Evolutionary conservation across 495 filamentous ascomycete species (phyloP), one percentile per base, ranked within the genome.

Genomic region (Tuber borchii): DNA sequence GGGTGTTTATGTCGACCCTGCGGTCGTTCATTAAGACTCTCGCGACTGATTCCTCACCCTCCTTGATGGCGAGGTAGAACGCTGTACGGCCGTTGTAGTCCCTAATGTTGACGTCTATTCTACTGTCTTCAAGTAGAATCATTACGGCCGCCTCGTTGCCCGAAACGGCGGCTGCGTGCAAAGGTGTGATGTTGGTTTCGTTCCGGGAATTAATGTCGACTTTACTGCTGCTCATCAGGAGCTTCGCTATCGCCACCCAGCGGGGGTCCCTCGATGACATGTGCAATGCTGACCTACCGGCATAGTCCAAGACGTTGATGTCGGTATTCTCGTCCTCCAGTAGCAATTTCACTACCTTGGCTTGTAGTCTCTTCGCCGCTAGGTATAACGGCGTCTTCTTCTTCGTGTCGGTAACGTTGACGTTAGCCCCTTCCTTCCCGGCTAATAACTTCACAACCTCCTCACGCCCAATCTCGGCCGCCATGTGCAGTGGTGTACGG

Each of bases 401-500:
- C 45, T 74, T 74, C 39, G 73, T 37, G 69, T 79, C 77, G n/a
- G 78, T 37, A 48, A 76, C 77, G 31, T 78, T 69, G 40, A 79
- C 10, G 45, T 78, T 76, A 22, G 77, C 71, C 0, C 76, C 77
- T n/a, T 79, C 71, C 37, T 48, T 69, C 39, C 74, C 71, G 16
- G 78, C 48, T 9, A 79, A 45, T 43, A 69, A 22, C 7, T 74
- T 78, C 14, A 78, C 51, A 45, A 75, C 71, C 46, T 78, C 71
- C 37, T 78, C 46, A 14, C 40, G 56, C 68, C 48, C 77, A 2
- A 70, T 72, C 42, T 76, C 75, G 8, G 74, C 77, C 12, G 77
- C 76, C 37, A 78, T 56, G 16, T 79, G 77, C 14, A 78, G 76
- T 17, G 77, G 75, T 12, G 77, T 79, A 34, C 76, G 73, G 22